These are phyloP conservation scores for Suhomyces guaymorum DNA, from an alignment of 1,139 yeast genomes.

Conservation along the genomic window DNA sequence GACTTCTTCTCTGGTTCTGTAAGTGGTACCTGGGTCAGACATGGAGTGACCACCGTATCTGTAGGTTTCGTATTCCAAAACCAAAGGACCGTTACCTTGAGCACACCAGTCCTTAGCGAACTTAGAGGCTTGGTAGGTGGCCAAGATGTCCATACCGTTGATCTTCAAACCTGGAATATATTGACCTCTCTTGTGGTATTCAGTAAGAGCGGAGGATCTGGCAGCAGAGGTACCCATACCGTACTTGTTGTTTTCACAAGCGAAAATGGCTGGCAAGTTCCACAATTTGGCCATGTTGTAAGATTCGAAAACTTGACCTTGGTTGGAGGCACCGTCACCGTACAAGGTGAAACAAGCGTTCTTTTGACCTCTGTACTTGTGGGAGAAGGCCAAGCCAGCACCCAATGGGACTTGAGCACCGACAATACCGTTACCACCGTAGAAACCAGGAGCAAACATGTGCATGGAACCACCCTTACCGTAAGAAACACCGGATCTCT, in stretches of 20 bases:
- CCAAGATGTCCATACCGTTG: constrained; percentile 97
- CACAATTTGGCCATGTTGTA: constrained; percentile 99
- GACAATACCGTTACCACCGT: constrained; percentile 99
- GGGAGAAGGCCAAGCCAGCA: constrained; percentile 96
- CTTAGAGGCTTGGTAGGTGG: constrained; percentile 93
- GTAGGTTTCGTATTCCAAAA: constrained; percentile 94
- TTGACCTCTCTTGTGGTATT: constrained; percentile 98
- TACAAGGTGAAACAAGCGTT: constrained; percentile 85
- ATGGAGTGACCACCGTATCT: constrained; percentile 99
- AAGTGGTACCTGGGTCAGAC: constrained; percentile 99
- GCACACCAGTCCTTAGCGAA: constrained; percentile 96
- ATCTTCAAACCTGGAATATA: constrained; percentile 98
- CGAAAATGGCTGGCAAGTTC: constrained; percentile 92
- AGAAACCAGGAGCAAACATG: constrained; percentile 92
- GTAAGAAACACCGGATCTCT: constrained; percentile 88
- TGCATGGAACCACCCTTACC: constrained; percentile 99
- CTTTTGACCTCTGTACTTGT: constrained; percentile 82
- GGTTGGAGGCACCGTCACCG: constrained; percentile 99
- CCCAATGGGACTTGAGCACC: constrained; percentile 99
- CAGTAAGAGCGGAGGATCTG: constrained; percentile 94
- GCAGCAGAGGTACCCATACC: constrained; percentile 99
- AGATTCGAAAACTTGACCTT: constrained; percentile 97
- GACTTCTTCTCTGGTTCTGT: constrained; percentile 99
- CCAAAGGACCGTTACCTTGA: constrained; percentile 93
- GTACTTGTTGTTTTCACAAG: constrained; percentile 98